phyloP scores from a whole-genome alignment of 768 basidiomycete species.

The Cyclocybe aegerita region DNA sequence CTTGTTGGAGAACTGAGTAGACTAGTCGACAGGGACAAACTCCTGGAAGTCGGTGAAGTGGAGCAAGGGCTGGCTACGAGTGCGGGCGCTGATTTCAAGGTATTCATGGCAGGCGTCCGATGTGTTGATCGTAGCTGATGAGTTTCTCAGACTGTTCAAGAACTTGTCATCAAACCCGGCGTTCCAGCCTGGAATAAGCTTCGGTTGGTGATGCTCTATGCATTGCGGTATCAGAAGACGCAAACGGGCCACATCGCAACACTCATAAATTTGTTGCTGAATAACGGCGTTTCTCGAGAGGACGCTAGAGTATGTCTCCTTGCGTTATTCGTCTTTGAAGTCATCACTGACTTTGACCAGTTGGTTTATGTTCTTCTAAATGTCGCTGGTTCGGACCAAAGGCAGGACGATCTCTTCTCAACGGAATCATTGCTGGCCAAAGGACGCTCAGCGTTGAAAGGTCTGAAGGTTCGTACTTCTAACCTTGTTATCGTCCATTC shows the following conservation, averaged over 20 bases:
- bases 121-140: background rate
- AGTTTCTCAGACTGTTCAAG: slow-evolving; percentile 71
- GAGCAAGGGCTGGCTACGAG: slow-evolving; percentile 96
- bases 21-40: slow-evolving; percentile 79
- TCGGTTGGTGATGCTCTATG: slow-evolving; percentile 87
- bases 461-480: slow-evolving; percentile 68
- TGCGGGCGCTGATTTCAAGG: slow-evolving; percentile 87
- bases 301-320: slow-evolving; percentile 60
- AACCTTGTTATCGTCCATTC: background rate
- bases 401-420: slow-evolving; percentile 96
- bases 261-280: slow-evolving; percentile 70
- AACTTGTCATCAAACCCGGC: slow-evolving; percentile 62
- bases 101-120: slow-evolving; percentile 21
- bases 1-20: slow-evolving; percentile 95
- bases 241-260: slow-evolving; percentile 80
- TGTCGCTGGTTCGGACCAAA: slow-evolving; percentile 91
- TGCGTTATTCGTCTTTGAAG: slow-evolving; percentile 5
- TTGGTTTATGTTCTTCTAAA: slow-evolving; percentile 92
- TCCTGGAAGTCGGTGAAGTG: slow-evolving; percentile 89
- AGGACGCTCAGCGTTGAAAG: slow-evolving; percentile 93
- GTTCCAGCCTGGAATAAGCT: slow-evolving; percentile 84
- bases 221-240: slow-evolving; percentile 91
- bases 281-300: slow-evolving; percentile 74
- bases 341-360: slow-evolving; percentile 38
- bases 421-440: slow-evolving; percentile 93